A percentile compares a stretch with the other conserved stretches of the same genome.
Evolutionary conservation across 2,329 filamentous ascomycete genomes (phyloP).

Genomic region (Rutstroemia sp.): DNA sequence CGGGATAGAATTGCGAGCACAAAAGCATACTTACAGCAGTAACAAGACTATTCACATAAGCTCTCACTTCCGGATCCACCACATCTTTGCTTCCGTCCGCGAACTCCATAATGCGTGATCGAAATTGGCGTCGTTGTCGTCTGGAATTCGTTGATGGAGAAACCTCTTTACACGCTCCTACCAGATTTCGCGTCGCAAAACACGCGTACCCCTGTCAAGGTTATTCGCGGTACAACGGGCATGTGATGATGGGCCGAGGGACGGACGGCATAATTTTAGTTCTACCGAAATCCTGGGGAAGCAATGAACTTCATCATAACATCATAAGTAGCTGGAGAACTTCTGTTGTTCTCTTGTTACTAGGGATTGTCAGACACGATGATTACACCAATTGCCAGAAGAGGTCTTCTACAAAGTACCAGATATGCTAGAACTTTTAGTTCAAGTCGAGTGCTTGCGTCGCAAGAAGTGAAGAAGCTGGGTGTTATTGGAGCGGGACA

Average conservation of each 20-base stretch:
- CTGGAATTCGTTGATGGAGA: conserved; percentile 1
- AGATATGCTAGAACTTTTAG: conserved; percentile 53
- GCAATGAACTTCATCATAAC: not conserved
- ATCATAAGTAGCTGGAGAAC: not conserved
- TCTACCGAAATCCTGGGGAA: not conserved
- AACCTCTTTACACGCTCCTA: conserved; percentile 20
- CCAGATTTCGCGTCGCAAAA: not conserved
- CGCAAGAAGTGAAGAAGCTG: conserved; percentile 73
- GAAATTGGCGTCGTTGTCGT: not conserved
- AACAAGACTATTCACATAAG: conserved; percentile 87
- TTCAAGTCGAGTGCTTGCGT: conserved; percentile 51
- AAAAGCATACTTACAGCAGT: conserved; percentile 52
- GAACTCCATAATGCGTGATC: conserved; percentile 43
- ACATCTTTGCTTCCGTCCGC: conserved; percentile 47
- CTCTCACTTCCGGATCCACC: conserved; percentile 87
- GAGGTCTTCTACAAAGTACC: conserved; percentile 17
- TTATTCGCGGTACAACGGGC: not conserved
- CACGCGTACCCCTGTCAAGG: conserved; percentile 10
- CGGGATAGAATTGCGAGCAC: not conserved
- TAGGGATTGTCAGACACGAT: conserved; percentile 15
- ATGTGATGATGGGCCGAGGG: conserved; percentile 1
- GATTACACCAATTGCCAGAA: conserved; percentile 22
- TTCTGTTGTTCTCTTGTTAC: not conserved
- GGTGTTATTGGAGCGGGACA: conserved; percentile 93
- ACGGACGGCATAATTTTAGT: not conserved